Evolutionary conservation across 129 eudicot genomes (phyloP), one percentile per base, ranked within the genome.

Genomic region (Kitagawia praeruptora): DNA sequence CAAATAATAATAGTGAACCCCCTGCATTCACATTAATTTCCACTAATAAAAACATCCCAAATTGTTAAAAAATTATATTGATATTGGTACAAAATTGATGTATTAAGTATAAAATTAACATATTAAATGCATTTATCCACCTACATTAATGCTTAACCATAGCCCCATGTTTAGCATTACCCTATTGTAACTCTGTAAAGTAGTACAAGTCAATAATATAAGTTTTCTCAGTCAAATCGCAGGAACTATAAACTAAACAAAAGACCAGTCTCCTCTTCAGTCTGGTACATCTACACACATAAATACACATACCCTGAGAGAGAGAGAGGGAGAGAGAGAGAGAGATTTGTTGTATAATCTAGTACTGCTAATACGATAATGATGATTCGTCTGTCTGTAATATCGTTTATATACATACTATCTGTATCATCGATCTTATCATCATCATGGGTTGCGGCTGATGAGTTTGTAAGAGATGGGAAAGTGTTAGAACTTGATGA

Each of bases 401-500:
- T 12, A n/a, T 38, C 28, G 15, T 14, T 78, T 15, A 14, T 78
- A 61, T 61, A 61, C 0, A 8, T 61, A 8, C 6, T 44, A 34
- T 78, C 74, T 5, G 2, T 64, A n/a, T 41, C 76, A 19, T 40
- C 27, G 42, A 12, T 61, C 70, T 61, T n/a, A 4, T 44, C 80
- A 53, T 53, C 67, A 58, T 58, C 69, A 61, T 61, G 69, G 80
- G 67, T 41, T 69, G 45, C 2, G 13, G 69, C 82, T 74, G 83
- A 83, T 27, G 37, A 89, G 78, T 87, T 93, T 76, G 72, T 81
- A 77, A 70, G 80, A 41, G 88, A 90, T 70, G 98, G 99, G 64
- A 90, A 79, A 70, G 98, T 96, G 39, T 85, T 96, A 86, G 95
- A 90, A 81, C 96, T 96, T 27, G 81, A 85, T 64, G 93, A 92